phyloP scores from a whole-genome alignment of 1,284 basidiomycete species.

The Rhizoctonia solani region DNA sequence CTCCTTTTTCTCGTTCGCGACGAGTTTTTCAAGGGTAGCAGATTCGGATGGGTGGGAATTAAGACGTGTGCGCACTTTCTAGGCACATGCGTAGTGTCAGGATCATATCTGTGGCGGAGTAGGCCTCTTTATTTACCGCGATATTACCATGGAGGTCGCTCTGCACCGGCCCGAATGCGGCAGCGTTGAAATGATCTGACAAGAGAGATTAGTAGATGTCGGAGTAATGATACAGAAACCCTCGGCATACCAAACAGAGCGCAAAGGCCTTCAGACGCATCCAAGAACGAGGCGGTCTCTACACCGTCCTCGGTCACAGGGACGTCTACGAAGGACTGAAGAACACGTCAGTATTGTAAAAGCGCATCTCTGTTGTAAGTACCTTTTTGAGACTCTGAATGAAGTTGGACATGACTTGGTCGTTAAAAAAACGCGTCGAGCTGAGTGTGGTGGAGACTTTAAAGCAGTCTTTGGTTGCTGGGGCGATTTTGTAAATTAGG shows the following conservation, averaged over 20 bases:
- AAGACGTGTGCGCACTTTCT: constrained; percentile 91
- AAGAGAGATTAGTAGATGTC: background rate
- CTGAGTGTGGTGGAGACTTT: constrained; percentile 10
- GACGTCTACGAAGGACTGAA: constrained; percentile 88
- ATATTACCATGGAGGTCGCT: constrained; percentile 94
- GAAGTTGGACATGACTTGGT: constrained; percentile 74
- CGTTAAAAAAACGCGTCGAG: constrained; percentile 3
- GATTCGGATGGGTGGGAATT: constrained; percentile 67
- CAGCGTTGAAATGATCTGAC: constrained; percentile 84
- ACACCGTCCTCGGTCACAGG: constrained; percentile 84
- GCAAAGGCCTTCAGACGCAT: constrained; percentile 88
- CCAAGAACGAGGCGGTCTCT: constrained; percentile 85
- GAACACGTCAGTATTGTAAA: background rate
- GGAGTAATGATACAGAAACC: background rate
- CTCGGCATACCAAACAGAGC: constrained; percentile 80
- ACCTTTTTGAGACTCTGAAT: constrained; percentile 83
- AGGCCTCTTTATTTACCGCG: constrained; percentile 57
- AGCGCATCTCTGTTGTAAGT: constrained; percentile 39
- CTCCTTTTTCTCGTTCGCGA: constrained; percentile 77
- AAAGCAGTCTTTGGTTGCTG: background rate
- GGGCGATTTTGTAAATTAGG: background rate
- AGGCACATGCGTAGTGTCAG: background rate
- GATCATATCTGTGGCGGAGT: too few species aligned
- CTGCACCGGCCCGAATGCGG: constrained; percentile 86
- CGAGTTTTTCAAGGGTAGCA: constrained; percentile 81